Percentiles rank a stretch among this genome's conserved stretches.
phyloP scores from a whole-genome alignment of 2,329 filamentous ascomycete genomes.

The Xylaria sp. region DNA sequence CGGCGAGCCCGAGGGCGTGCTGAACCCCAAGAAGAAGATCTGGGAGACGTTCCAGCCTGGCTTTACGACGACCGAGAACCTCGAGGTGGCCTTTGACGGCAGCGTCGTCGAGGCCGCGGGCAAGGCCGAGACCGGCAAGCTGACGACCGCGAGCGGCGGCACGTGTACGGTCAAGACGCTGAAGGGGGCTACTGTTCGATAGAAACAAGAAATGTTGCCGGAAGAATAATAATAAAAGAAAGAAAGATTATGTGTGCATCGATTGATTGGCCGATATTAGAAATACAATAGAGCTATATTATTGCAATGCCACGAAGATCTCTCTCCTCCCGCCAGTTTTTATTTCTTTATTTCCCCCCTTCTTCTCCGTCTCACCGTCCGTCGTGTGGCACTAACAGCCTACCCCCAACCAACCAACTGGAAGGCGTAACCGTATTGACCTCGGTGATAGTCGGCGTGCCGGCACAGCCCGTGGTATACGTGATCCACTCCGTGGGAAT shows the following conservation, averaged over 20 bases:
- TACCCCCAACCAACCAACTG: neutral
- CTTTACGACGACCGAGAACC: constrained; percentile 84
- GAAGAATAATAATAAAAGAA: constrained; percentile 33
- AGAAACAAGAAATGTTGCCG: constrained; percentile 49
- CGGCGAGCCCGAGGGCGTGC: constrained; percentile 88
- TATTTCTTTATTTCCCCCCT: no score
- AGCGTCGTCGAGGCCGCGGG: constrained; percentile 78
- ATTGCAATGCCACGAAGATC: constrained; percentile 8
- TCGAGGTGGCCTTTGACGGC: constrained; percentile 90
- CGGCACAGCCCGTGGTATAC: constrained; percentile 45
- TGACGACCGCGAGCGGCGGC: constrained; percentile 81
- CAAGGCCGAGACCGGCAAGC: constrained; percentile 72
- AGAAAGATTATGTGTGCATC: constrained; percentile 27
- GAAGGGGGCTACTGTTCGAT: constrained; percentile 84
- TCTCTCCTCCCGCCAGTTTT: neutral
- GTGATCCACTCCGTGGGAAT: constrained; percentile 46
- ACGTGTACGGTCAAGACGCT: constrained; percentile 85
- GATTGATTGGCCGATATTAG: neutral
- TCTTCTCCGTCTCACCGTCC: neutral
- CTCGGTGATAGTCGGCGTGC: constrained; percentile 39
- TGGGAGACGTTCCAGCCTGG: constrained; percentile 98
- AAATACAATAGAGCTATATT: constrained; percentile 10
- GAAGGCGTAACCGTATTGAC: constrained; percentile 38
- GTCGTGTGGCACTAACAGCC: neutral
- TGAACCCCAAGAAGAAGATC: constrained; percentile 99